Base-by-base conservation (phyloP, 192 early-diverging fungal genomes). In the Chytriomyces hyalinus region DNA sequence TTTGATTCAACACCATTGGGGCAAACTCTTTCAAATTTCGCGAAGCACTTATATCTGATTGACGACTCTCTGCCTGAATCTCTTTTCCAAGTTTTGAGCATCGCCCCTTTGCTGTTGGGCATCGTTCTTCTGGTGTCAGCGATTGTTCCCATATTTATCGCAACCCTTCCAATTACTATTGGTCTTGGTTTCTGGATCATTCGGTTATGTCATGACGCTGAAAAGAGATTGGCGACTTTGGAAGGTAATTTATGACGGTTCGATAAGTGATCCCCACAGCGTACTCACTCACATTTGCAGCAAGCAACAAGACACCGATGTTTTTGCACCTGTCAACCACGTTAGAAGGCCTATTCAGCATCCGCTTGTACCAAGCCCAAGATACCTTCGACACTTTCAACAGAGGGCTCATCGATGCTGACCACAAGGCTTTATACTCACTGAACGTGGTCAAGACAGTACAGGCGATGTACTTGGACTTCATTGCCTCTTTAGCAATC, bases 301-400 rank as follows among this genome's bases (percentile, higher is more conserved):
- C 89, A 1, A 72, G 72, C 67, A 91, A 89, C 70, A 92, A 92
- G 67, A 81, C 89, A 0, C 91, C 91, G 4, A 90, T 93, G 51
- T 93, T 93, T 79, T 77, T 86, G 2, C 92, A 93, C 77, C 80
- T 93, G 48, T 90, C 92, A 1, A 85, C 90, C 9, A 92, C 92
- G 8, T 78, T 93, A 1, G 90, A 93, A 69, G 92, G 92, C 0
- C 82, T 93, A 6, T 89, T 90, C 64, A 86, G 82, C 15, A 93
- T 93, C 67, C 83, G 92, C 10, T 84, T 91, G n/a, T 93, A 92
- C 67, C 78, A 87, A 22, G 88, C 84, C 1, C 81, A 92, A 76
- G 76, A 78, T 3, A 80, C 88, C 45, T 93, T 93, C 71, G 89
- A 90, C 67, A 67, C 78, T 6, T 82, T 85, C 63, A 92, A 93